Evolutionary conservation across 1,284 basidiomycete species (phyloP), one percentile per base, ranked within the genome.

Genomic region (Cutaneotrichosporon mucoides): DNA sequence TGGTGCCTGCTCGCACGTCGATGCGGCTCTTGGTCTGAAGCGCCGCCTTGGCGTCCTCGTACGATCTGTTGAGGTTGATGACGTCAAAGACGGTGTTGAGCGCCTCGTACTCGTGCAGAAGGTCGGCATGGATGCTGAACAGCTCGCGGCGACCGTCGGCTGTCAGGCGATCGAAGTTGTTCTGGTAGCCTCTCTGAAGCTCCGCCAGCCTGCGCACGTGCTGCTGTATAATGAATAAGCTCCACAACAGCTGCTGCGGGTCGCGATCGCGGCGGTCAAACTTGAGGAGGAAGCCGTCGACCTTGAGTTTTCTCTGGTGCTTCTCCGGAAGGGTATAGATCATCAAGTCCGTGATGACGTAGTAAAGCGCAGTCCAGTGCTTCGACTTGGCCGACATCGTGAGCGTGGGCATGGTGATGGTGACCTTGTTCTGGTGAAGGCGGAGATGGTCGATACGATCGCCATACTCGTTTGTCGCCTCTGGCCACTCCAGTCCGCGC

Each of bases 31-130:
- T 90, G 0, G 89, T 90, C 68, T 81, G 79, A 51, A 91, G 88
- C 62, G 88, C 85, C 61, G 89, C 88, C 10, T 85, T 79, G 48
- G 83, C 72, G 53, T 87, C 87, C 59, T 88, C 88, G 48, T 82
- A 82, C 38, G 68, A 88, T 72, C 92, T 89, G 46, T 88, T 72
- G 43, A 88, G 61, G 86, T 82, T 65, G 71, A 98, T 92, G 0
- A 92, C 91, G 54, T 93, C 91, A 73, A 96, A 93, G 59, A 96
- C 84, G 42, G 92, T 82, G 67, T 87, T 86, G 52, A 99, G 84
- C 73, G 93, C 88, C 70, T 92, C 88, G 5, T 86, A 82, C 41
- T 92, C 82, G 41, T 88, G 80, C 57, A 88, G 82, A 49, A 87
- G 84, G 66, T 94, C 90, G 9, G 87, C 86, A 61, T 88, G 85